Base-by-base conservation (phyloP, 140 eudicot genomes). In the Flaveria floridana region DNA sequence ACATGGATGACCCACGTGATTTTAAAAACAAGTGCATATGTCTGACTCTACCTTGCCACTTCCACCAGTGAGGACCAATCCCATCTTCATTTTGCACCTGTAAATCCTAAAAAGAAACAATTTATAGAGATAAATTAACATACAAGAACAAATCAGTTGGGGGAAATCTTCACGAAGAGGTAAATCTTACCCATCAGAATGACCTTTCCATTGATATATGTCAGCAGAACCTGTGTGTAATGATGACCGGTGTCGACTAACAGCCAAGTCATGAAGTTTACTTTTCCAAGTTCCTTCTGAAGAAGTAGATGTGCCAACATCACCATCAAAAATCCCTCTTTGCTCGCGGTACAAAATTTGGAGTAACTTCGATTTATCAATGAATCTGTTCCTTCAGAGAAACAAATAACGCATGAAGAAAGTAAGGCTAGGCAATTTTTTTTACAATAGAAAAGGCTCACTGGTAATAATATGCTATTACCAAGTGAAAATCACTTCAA, bases 21-120 rank as follows among this genome's bases (percentile, higher is more conserved):
- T 34, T 65, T n/a, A 37, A 5, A 46, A 11, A 55, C 19, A n/a
- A 58, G 63, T 70, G 74, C 18, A 21, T 46, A 62, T 12, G 10
- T 0, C 53, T 44, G 51, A 71, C 68, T 63, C 44, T 71, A 93
- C 98, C 97, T 88, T 93, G 71, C 84, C 91, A 82, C 85, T 85
- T 59, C 88, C 98, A 71, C 97, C 96, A 12, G 98, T 89, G 74
- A 93, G 95, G 67, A 88, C 75, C 69, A 84, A n/a, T 55, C 98
- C 98, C 88, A 53, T 85, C 87, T 85, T 93, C 97, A 93, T 93
- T 72, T 87, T 87, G 85, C 98, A 93, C 70, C 68, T 84, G 50
- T 76, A 82, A 79, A 90, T 79, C 91, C 98, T 93, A 75, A 72
- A 37, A 69, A 23, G 68, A 79, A 78, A 51, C 30, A 71, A 75